Base-by-base conservation (phyloP, 805 yeast genomes). In the Nakazawaea ernobii region DNA sequence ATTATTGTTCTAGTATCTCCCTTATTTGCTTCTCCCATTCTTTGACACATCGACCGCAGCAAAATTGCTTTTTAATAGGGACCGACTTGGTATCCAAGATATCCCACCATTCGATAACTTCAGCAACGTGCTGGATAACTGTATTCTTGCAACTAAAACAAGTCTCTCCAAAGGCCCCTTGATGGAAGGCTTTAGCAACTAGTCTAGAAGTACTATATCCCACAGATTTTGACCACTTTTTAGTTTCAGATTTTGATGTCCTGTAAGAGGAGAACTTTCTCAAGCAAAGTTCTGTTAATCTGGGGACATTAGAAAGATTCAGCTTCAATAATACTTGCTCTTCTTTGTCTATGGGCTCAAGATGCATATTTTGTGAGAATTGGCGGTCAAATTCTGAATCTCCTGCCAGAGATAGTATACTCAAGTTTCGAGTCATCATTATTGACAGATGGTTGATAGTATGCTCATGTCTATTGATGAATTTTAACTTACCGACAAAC, bases 21-120 rank as follows among this genome's bases (percentile, higher is more conserved):
- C 5, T 6, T 28, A 35, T 35, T 24, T 39, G 38, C 4, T 48
- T 50, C 8, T 60, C 36, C 73, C 74, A 70, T 9, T 27, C 20
- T 7, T 42, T 33, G 2, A 69, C 69, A 60, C 86, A 81, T 24
- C 62, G 56, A 1, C 77, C 79, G 50, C 76, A 68, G 53, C 86
- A 81, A 52, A 81, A 81, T 50, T 73, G 73, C 35, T 77, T 63
- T 54, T 74, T 72, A 27, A 81, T 67, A 0, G 87, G 86, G 3
- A 80, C 61, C 32, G 67, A 58, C 33, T 62, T 67, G 48, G 80
- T 74, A 35, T 68, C 72, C 43, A 74, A 67, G 41, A 79, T 67
- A 54, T 81, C 82, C 86, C 87, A 81, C 86, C 86, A 81, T 57
- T 81, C 86, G 51, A 74, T 57, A 1, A 74, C 69, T 53, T 80